Conservation (phyloP, 2,329 filamentous ascomycete species). For the Didymellaceae sp. region DNA sequence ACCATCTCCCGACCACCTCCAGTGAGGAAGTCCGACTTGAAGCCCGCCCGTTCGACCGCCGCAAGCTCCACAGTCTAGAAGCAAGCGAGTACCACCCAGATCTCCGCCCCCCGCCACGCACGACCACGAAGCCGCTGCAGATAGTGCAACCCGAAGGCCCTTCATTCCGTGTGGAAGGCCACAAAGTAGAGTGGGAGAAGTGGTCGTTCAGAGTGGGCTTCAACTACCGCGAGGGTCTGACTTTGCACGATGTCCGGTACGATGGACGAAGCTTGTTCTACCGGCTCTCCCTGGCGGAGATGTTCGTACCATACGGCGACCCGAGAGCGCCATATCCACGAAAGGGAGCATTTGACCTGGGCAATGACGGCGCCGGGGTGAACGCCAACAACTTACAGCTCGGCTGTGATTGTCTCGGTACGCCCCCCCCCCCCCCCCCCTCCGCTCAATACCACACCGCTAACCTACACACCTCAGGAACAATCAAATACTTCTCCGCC, state of each 20-base stretch:
- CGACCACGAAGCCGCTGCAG: conserved; percentile 28
- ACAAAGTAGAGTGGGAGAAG: conserved; percentile 51
- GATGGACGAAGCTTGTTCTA: conserved; percentile 52
- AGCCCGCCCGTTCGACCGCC: conserved; percentile 49
- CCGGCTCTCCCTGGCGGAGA: conserved; percentile 51
- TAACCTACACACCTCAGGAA: conserved; percentile 1
- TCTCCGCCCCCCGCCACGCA: conserved; percentile 17
- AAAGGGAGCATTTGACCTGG: conserved; percentile 55
- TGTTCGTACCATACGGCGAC: conserved; percentile 56
- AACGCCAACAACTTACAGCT: conserved; percentile 53
- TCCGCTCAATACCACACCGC: neutral
- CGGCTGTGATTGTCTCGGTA: conserved; percentile 55
- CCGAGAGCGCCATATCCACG: conserved; percentile 50
- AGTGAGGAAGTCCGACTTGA: conserved; percentile 49
- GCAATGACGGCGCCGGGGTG: conserved; percentile 52
- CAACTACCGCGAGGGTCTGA: conserved; percentile 55
- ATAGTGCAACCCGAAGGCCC: conserved; percentile 35
- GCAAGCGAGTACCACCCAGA: conserved; percentile 36
- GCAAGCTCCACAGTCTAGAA: conserved; percentile 48
- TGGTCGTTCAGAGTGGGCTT: conserved; percentile 54
- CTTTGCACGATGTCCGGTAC: conserved; percentile 52
- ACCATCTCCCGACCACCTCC: conserved; percentile 54
- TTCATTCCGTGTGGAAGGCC: conserved; percentile 30
- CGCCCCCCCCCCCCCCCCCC: too few species aligned
- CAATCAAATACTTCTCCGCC: conserved; percentile 54